These are phyloP conservation scores for Nakaseomyces bracarensis DNA, from an alignment of 1,139 yeast genomes.

Conservation along the genomic window DNA sequence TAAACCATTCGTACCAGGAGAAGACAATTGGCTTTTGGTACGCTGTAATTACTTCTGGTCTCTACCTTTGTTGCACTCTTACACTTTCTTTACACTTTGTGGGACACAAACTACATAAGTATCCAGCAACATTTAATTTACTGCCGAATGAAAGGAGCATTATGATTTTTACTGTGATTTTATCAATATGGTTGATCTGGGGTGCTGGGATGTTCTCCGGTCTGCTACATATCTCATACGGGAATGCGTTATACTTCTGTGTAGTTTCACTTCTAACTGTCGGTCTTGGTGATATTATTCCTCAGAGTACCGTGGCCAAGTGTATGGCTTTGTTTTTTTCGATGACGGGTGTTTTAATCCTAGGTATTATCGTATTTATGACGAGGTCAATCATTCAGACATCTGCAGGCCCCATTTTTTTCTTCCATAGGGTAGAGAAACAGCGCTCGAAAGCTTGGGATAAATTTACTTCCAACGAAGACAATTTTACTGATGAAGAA, in stretches of 20 bases:
- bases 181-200: slow-evolving; percentile 60
- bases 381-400: slow-evolving; percentile 55
- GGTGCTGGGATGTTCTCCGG: slow-evolving; percentile 54
- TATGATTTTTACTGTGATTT: slow-evolving; percentile 58
- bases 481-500: slow-evolving; percentile 33
- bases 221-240: slow-evolving; percentile 41
- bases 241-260: slow-evolving; percentile 61
- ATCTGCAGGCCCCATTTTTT: slow-evolving; percentile 52
- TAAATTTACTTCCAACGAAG: slow-evolving; percentile 18
- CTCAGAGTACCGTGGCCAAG: slow-evolving; percentile 44
- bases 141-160: slow-evolving; percentile 59
- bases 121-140: slow-evolving; percentile 62
- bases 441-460: slow-evolving; percentile 24
- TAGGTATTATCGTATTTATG: slow-evolving; percentile 67
- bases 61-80: slow-evolving; percentile 50
- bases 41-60: slow-evolving; percentile 53
- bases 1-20: background rate
- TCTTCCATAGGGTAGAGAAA: slow-evolving; percentile 53
- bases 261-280: slow-evolving; percentile 66
- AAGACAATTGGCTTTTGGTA: slow-evolving; percentile 68
- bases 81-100: slow-evolving; percentile 48
- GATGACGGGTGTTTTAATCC: slow-evolving; percentile 55
- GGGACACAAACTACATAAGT: slow-evolving; percentile 51
- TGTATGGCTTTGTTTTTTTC: slow-evolving; percentile 56
- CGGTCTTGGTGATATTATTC: slow-evolving; percentile 70